Conservation (phyloP, 495 filamentous ascomycete species). For the Rhypophila decipiens region DNA sequence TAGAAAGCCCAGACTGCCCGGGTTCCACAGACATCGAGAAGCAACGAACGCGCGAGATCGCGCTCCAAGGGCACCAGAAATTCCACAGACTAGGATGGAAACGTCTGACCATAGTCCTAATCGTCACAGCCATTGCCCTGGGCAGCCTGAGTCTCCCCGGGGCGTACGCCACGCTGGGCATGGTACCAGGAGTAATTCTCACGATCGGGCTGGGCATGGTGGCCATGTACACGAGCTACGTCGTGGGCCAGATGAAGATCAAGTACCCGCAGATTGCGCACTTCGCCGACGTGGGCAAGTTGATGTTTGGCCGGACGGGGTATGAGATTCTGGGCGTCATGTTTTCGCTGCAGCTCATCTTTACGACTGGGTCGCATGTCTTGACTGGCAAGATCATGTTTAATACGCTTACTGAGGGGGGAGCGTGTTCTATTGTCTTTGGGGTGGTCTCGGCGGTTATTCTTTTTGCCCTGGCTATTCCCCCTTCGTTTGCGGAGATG, state of each 20-base stretch:
- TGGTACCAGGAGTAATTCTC: slow-evolving; percentile 52
- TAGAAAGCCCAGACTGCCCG: no score
- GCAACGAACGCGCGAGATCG: slow-evolving; percentile 32
- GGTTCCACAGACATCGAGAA: slow-evolving; percentile 20
- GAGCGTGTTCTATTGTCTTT: slow-evolving; percentile 62
- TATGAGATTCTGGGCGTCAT: slow-evolving; percentile 58
- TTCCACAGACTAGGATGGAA: slow-evolving; percentile 45
- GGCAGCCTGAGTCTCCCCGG: slow-evolving; percentile 60
- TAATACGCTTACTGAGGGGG: slow-evolving; percentile 57
- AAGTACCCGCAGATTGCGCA: slow-evolving; percentile 64
- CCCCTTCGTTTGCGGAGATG: slow-evolving; percentile 45
- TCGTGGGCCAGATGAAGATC: slow-evolving; percentile 72
- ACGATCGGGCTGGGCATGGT: slow-evolving; percentile 56
- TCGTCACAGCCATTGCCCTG: slow-evolving; percentile 70
- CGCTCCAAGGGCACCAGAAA: no score
- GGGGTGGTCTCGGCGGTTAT: slow-evolving; percentile 57
- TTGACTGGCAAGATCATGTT: slow-evolving; percentile 69
- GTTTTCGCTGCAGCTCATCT: slow-evolving; percentile 62
- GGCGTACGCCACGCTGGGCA: slow-evolving; percentile 58
- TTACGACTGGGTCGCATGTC: slow-evolving; percentile 72
- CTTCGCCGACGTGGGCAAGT: slow-evolving; percentile 63
- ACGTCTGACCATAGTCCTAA: slow-evolving; percentile 51
- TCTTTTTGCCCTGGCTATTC: slow-evolving; percentile 55
- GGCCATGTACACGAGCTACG: slow-evolving; percentile 70
- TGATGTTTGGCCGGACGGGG: slow-evolving; percentile 58